A percentile compares a stretch with the other conserved stretches of the same genome.
These are phyloP conservation scores for Trichothecium sympodiale DNA, from an alignment of 2,329 filamentous ascomycete species.

Conservation along the genomic window DNA sequence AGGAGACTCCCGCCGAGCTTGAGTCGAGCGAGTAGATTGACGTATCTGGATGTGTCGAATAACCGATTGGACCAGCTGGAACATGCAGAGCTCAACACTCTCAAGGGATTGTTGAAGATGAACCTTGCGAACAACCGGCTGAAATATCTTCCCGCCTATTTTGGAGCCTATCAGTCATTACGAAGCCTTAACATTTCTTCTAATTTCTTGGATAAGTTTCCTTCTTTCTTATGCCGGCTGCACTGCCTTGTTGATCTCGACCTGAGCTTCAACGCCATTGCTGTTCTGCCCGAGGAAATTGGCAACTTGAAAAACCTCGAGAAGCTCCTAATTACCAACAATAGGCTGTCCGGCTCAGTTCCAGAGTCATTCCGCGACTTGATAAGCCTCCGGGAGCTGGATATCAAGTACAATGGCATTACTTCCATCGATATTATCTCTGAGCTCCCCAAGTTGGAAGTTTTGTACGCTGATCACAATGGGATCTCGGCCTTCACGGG, in stretches of 20 bases:
- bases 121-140: slow-evolving; percentile 91
- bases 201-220: slow-evolving; percentile 79
- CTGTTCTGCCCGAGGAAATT: slow-evolving; percentile 63
- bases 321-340: slow-evolving; percentile 91
- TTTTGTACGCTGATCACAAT: slow-evolving; percentile 86
- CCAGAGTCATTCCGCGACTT: slow-evolving; percentile 64
- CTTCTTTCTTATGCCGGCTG: slow-evolving; percentile 72
- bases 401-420: slow-evolving; percentile 88
- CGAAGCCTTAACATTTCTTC: slow-evolving; percentile 86
- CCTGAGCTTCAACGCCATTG: slow-evolving; percentile 91
- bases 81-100: slow-evolving; percentile 65
- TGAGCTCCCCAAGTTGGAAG: slow-evolving; percentile 74
- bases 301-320: slow-evolving; percentile 72
- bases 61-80: slow-evolving; percentile 83
- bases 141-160: slow-evolving; percentile 67
- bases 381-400: slow-evolving; percentile 73
- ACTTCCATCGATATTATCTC: slow-evolving; percentile 81
- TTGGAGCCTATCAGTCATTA: slow-evolving; percentile 67
- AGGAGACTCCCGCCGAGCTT: slow-evolving; percentile 76
- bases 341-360: slow-evolving; percentile 67
- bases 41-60: slow-evolving; percentile 88
- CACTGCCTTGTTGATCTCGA: slow-evolving; percentile 83
- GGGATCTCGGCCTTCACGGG: slow-evolving; percentile 81
- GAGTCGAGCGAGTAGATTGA: slow-evolving; percentile 67
- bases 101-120: slow-evolving; percentile 72